phyloP scores from a whole-genome alignment of 768 basidiomycete species.

The Phanerochaete sordida region DNA sequence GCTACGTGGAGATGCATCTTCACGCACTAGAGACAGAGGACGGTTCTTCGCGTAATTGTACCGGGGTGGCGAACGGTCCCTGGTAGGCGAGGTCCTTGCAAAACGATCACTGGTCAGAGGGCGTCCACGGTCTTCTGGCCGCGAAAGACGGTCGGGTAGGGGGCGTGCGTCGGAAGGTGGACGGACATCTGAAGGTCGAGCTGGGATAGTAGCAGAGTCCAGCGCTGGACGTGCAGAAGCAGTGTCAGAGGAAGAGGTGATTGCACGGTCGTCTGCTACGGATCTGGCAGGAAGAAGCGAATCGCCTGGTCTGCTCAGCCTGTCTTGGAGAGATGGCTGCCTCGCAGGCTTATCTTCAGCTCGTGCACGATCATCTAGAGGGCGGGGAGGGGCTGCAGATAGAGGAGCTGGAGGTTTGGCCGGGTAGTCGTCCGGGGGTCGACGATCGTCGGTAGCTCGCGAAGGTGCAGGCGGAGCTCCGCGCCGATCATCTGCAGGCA shows the following conservation, averaged over 20 bases:
- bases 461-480: neutral
- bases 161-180: slow-evolving; percentile 12
- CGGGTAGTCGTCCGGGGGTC: slow-evolving; percentile 6
- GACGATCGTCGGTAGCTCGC: neutral
- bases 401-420: neutral
- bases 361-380: neutral
- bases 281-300: neutral
- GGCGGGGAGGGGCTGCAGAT: neutral
- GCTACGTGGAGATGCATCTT: slow-evolving; percentile 13
- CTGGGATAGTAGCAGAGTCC: slow-evolving; percentile 8
- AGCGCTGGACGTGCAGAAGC: slow-evolving; percentile 12
- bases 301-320: slow-evolving; percentile 15
- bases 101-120: slow-evolving; percentile 17
- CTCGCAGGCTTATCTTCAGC: slow-evolving; percentile 24
- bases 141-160: slow-evolving; percentile 13
- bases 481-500: slow-evolving; percentile 4
- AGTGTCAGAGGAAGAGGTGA: neutral
- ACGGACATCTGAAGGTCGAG: slow-evolving; percentile 3
- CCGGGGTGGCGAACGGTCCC: slow-evolving; percentile 3
- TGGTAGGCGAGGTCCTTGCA: neutral
- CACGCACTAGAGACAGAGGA: slow-evolving; percentile 22
- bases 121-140: slow-evolving; percentile 23
- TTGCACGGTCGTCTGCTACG: neutral
- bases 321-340: slow-evolving; percentile 22
- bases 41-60: slow-evolving; percentile 13